A percentile compares a stretch with the other conserved stretches of the same genome.
Conservation (phyloP, 495 filamentous ascomycete genomes). For the Rusavskia elegans region DNA sequence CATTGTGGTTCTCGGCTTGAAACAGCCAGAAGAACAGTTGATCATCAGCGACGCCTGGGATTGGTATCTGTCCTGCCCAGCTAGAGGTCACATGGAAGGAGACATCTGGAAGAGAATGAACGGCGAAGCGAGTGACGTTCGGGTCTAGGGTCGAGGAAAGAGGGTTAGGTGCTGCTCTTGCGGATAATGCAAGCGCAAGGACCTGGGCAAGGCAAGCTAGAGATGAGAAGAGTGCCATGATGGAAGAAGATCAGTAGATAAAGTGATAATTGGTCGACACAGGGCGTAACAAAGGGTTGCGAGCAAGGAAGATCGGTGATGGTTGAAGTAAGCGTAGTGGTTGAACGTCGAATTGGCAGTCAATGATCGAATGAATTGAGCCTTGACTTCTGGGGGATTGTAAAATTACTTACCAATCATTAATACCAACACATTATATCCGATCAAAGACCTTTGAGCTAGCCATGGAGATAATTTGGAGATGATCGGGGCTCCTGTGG, state of each 20-base stretch:
- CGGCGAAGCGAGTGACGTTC: conserved; percentile 41
- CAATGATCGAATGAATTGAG: too few relatives aligned
- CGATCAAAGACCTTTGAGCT: too few relatives aligned
- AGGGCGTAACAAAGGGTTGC: background rate
- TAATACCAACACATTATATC: too few relatives aligned
- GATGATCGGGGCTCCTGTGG: too few relatives aligned
- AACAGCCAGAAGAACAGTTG: conserved; percentile 29
- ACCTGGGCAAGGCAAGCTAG: background rate
- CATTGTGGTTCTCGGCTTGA: conserved; percentile 16
- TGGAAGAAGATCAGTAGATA: background rate
- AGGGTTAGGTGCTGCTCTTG: background rate
- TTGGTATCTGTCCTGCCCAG: conserved; percentile 26
- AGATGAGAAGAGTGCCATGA: background rate
- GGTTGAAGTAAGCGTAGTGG: too few relatives aligned
- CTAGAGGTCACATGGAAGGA: conserved; percentile 15
- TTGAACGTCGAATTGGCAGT: too few relatives aligned
- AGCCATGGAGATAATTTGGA: too few relatives aligned
- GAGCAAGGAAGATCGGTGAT: too few relatives aligned
- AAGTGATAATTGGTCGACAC: background rate
- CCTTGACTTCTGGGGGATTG: too few relatives aligned
- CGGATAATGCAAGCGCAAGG: background rate
- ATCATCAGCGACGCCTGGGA: conserved; percentile 19
- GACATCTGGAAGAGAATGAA: conserved; percentile 24
- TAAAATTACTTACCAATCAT: too few relatives aligned
- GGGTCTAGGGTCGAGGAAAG: conserved; percentile 34